These are phyloP conservation scores for Gossypium arboreum DNA, from an alignment of 345 rosid species.

Conservation along the genomic window DNA sequence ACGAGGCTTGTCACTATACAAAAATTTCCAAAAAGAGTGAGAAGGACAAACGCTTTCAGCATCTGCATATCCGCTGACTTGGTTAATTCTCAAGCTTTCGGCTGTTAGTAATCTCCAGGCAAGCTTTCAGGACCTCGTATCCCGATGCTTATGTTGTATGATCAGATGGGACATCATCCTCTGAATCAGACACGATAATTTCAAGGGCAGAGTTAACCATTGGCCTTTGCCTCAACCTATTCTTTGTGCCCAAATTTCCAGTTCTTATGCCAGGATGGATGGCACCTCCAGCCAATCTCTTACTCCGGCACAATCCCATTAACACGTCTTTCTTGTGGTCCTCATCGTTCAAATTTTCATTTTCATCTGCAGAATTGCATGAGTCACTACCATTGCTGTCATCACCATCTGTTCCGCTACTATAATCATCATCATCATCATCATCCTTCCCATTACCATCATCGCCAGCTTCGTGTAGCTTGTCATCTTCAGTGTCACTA, in stretches of 20 bases:
- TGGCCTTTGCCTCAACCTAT: constrained; percentile 55
- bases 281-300: constrained; percentile 32
- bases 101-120: not conserved
- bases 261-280: constrained; percentile 26
- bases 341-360: constrained; percentile 13
- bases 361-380: constrained; percentile 20
- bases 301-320: constrained; percentile 25
- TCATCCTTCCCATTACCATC: constrained; percentile 12
- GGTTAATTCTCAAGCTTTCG: not conserved
- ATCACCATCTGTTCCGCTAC: constrained; percentile 24
- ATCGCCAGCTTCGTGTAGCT: constrained; percentile 22
- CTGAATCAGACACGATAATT: constrained; percentile 32
- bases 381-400: constrained; percentile 15
- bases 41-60: not conserved
- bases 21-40: not conserved
- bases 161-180: constrained; percentile 26
- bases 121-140: constrained; percentile 9
- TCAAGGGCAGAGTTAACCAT: constrained; percentile 51
- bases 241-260: constrained; percentile 34
- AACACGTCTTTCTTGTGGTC: not conserved
- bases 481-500: constrained; percentile 28
- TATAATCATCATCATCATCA: constrained; percentile 17
- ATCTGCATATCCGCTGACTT: not conserved
- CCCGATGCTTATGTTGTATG: not conserved
- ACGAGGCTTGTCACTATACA: not conserved